These are phyloP conservation scores for Achlya hypogyna DNA, from an alignment of 352 stramenopile genomes.

Conservation along the genomic window DNA sequence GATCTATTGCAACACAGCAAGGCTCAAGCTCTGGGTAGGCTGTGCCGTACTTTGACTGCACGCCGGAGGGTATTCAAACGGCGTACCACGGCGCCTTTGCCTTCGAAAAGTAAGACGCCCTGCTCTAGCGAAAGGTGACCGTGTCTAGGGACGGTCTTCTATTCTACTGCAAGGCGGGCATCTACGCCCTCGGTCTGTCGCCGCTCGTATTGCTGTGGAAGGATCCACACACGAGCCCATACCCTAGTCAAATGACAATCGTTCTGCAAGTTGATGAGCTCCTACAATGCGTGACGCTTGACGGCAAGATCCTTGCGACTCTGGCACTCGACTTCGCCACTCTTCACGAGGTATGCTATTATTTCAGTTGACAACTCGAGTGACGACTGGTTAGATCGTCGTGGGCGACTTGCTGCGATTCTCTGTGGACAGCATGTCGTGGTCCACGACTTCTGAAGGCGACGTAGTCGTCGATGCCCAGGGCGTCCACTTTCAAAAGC, in stretches of 20 bases:
- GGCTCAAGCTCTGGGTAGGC: conserved; percentile 29
- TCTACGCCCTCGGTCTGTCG: conserved; percentile 84
- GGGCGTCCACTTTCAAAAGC: conserved; percentile 53
- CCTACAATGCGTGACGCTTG: conserved; percentile 52
- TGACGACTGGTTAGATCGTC: neutral
- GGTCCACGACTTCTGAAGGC: conserved; percentile 22
- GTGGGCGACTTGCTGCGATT: conserved; percentile 76
- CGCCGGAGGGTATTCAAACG: conserved; percentile 52
- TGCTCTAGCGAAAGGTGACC: neutral
- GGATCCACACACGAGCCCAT: conserved; percentile 74
- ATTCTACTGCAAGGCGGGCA: conserved; percentile 83
- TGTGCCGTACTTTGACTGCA: conserved; percentile 80
- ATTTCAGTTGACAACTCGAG: neutral
- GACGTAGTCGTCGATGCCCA: conserved; percentile 38
- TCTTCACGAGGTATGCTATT: neutral
- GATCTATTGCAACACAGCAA: neutral
- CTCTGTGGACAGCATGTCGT: conserved; percentile 53
- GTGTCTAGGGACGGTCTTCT: conserved; percentile 75
- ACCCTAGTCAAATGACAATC: conserved; percentile 62
- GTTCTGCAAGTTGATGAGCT: conserved; percentile 48
- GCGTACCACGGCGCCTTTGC: conserved; percentile 74
- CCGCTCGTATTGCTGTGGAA: conserved; percentile 87
- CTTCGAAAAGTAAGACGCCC: conserved; percentile 67
- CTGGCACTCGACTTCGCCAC: neutral
- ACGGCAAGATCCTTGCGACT: conserved; percentile 53